Conservation (phyloP, 176 grass and related monocot genomes). For the Hsuehochloa calcarea region DNA sequence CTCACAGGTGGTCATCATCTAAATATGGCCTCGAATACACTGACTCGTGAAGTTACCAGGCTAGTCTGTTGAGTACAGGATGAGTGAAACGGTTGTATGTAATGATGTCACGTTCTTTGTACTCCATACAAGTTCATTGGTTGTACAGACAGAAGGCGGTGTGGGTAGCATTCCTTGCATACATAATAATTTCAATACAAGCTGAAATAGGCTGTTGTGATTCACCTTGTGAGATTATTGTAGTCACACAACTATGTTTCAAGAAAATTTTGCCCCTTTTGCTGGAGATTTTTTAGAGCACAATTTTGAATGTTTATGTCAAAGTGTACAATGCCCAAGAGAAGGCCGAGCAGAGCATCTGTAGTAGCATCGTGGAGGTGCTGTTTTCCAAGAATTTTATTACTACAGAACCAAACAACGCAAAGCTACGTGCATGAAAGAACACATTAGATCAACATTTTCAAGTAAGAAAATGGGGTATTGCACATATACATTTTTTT, state of each 20-base stretch:
- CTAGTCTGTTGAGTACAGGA: slow-evolving; percentile 25
- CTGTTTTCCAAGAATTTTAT: background rate
- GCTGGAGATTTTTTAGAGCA: background rate
- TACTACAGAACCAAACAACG: background rate
- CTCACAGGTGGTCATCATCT: slow-evolving; percentile 21
- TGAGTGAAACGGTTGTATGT: slow-evolving; percentile 31
- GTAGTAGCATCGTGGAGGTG: no score
- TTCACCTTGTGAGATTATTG: slow-evolving; percentile 1
- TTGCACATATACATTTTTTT: no score
- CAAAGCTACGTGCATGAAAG: background rate
- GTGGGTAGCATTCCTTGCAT: slow-evolving; percentile 32
- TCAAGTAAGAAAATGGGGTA: no score
- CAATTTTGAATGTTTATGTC: background rate
- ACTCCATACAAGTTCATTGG: slow-evolving; percentile 20
- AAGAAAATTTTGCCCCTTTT: background rate
- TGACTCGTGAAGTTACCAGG: background rate
- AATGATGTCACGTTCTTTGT: slow-evolving; percentile 30
- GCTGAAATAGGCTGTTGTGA: slow-evolving; percentile 43
- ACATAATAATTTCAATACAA: slow-evolving; percentile 45
- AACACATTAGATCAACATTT: no score
- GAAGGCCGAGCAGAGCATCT: background rate
- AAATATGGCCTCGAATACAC: slow-evolving; percentile 29
- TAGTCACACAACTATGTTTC: background rate
- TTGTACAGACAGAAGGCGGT: slow-evolving; percentile 41
- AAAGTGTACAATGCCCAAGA: background rate